Evolutionary conservation across 2,329 filamentous ascomycete species (phyloP).

Genomic region (Cytospora piceicola): DNA sequence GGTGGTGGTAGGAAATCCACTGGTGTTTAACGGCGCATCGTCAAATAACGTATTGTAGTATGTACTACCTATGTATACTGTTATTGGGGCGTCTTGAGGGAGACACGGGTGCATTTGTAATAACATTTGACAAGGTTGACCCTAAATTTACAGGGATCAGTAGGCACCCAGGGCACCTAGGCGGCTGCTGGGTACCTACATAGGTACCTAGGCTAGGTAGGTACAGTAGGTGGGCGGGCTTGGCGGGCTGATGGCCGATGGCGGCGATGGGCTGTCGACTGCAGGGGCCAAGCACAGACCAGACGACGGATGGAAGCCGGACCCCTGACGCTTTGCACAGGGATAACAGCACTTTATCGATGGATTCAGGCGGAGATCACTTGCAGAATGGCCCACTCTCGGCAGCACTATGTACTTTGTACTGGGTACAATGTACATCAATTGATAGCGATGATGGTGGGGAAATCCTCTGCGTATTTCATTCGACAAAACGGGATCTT

Average conservation of each 20-base stretch:
- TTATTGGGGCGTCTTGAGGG: not conserved
- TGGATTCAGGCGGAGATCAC: not conserved
- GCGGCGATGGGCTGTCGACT: not conserved
- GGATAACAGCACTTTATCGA: not conserved
- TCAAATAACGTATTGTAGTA: not conserved
- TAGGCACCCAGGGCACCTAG: not conserved
- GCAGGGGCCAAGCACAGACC: not conserved
- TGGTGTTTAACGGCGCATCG: not conserved
- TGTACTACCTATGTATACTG: not conserved
- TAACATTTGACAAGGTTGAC: not conserved
- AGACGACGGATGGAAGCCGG: not conserved
- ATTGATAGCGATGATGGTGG: not conserved
- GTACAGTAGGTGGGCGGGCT: too few species aligned
- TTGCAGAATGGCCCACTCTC: not conserved
- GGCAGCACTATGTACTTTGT: not conserved
- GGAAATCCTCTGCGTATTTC: not conserved
- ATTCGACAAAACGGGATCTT: constrained; percentile 5
- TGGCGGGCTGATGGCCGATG: too few species aligned
- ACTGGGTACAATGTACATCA: not conserved
- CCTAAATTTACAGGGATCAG: not conserved
- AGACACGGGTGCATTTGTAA: not conserved
- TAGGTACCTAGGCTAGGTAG: too few species aligned
- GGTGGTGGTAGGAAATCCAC: not conserved
- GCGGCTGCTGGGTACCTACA: not conserved
- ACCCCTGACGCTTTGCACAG: not conserved